Base-by-base conservation (phyloP, 768 basidiomycete genomes). In the Leucosporidium creatinivorum region DNA sequence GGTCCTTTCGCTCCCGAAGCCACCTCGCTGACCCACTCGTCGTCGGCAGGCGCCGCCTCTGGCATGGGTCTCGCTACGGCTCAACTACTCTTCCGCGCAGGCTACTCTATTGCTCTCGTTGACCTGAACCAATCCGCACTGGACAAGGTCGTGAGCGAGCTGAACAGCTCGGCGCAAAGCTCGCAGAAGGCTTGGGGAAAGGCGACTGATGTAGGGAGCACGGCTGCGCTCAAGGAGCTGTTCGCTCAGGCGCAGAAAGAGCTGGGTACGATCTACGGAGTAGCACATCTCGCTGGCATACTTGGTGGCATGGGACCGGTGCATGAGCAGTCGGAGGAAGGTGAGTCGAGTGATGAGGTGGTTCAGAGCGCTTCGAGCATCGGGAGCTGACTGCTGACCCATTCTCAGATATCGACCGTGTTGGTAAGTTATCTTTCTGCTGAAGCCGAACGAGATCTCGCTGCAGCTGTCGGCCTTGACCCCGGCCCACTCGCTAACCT, bases 31-130 rank as follows among this genome's bases (percentile, higher is more conserved):
- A n/a, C 19, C 44, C n/a, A 31, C 30, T n/a, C 30, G 8, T 33
- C 18, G 4, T 18, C 49, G 13, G 17, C 17, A 36, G 61, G 61
- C 26, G 3, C 44, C 6, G 61, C 61, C 3, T 30, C 28, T 28
- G 61, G 61, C 61, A 62, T 62, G 61, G 61, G 61, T n/a, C 48
- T 50, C 31, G 61, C 61, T 9, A 52, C 52, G 9, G 61, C 61
- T 19, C 33, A 62, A 19, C n/a, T 26, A 2, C 61, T 62, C 44
- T 52, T 50, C 52, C 12, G 18, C 9, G 44, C 48, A 21, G 61
- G 49, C 23, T 62, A 62, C 49, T 62, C 61, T 4, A 25, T 62
- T 17, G 61, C 61, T 23, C 36, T 62, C 1, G 18, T 47, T 1
- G 61, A 62, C 28, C 23, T 62, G 4, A 6, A 19, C 13, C 60